A percentile compares a stretch with the other conserved stretches of the same genome.
phyloP scores from a whole-genome alignment of 2,329 filamentous ascomycete genomes.

The Berkeleyomyces rouxiae region DNA sequence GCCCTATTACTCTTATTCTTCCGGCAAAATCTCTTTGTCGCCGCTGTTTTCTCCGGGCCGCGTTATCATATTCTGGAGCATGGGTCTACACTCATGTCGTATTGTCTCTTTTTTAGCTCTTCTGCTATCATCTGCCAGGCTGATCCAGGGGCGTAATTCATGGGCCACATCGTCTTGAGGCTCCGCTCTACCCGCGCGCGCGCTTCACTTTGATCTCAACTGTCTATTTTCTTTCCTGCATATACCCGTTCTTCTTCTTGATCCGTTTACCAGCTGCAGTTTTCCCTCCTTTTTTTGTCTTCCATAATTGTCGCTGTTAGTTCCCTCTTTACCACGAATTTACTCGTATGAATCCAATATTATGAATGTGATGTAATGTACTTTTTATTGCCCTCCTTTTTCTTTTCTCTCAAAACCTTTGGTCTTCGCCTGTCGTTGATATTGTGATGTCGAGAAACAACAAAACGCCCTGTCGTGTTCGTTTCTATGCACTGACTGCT shows the following conservation, averaged over 20 bases:
- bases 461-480: no score
- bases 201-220: neutral
- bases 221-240: constrained; percentile 1
- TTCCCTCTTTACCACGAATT: neutral
- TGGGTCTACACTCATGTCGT: neutral
- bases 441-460: no score
- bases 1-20: constrained; percentile 1
- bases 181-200: neutral
- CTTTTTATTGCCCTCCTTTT: neutral
- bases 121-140: neutral
- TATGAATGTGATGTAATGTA: constrained; percentile 1
- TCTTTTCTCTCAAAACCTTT: neutral
- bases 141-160: neutral
- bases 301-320: neutral
- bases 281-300: neutral
- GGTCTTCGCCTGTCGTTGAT: no score
- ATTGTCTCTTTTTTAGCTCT: neutral
- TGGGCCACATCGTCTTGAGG: neutral
- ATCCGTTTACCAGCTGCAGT: neutral
- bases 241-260: neutral
- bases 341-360: constrained; percentile 1
- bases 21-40: neutral
- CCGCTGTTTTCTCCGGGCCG: neutral
- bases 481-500: no score
- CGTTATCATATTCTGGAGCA: neutral